Evolutionary conservation across 345 rosid genomes (phyloP).

Genomic region (Eucalyptus sideroxylon): DNA sequence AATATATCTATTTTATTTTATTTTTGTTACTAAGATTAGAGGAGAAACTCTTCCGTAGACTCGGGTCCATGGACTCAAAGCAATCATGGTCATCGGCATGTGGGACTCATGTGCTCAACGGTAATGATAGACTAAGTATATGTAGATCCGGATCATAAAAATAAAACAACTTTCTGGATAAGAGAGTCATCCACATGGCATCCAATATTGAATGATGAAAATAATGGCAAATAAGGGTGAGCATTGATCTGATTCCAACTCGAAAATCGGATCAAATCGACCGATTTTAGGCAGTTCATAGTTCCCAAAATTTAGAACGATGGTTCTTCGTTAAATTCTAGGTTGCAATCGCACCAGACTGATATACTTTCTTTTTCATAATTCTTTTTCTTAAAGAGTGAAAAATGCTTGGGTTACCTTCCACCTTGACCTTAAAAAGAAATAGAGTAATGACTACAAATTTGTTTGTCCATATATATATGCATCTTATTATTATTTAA

Average conservation of each 20-base stretch:
- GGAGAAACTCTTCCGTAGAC: not conserved
- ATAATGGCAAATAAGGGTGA: not conserved
- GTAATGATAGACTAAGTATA: not conserved
- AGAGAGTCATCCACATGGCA: not conserved
- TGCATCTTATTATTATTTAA: not conserved
- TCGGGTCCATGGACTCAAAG: not conserved
- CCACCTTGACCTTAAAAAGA: too few species aligned
- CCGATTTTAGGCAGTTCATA: accelerated
- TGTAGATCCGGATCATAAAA: not conserved
- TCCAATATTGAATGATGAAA: not conserved
- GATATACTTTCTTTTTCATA: too few species aligned
- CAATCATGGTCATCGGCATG: not conserved
- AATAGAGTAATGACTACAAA: not conserved
- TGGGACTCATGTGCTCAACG: not conserved
- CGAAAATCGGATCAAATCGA: accelerated
- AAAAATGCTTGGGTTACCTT: not conserved
- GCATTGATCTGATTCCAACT: not conserved
- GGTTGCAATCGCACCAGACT: not conserved
- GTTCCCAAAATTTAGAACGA: not conserved
- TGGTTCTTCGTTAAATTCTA: too few species aligned
- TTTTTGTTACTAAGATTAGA: not conserved
- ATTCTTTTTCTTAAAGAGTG: not conserved
- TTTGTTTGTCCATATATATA: not conserved
- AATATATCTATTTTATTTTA: not conserved
- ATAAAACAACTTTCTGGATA: not conserved